Base-by-base conservation (phyloP, 2,329 filamentous ascomycete species). In the Penicillium hesseltinei region DNA sequence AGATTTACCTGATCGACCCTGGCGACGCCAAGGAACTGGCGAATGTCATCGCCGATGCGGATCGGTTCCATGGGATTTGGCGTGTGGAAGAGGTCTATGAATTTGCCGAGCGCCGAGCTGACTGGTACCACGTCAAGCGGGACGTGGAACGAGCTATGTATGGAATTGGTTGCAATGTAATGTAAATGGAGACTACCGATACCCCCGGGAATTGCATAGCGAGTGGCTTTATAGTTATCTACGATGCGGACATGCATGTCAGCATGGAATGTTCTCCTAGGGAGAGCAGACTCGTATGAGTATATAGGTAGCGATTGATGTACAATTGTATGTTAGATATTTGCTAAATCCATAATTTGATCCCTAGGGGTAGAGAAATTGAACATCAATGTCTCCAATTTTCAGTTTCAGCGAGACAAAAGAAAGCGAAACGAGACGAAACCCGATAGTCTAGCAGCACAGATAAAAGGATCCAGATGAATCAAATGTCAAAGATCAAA, bases 71-170 rank as follows among this genome's bases (percentile, higher is more conserved):
- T 27, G 94, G 94, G 13, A 90, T 99, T 48, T 97, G 97, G 70
- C 84, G 92, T 21, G 91, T 93, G 0, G 94, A 99, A 74, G 94
- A 99, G 78, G 94, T 97, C 4, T 96, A 96, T 69, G 93, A 97
- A 79, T 99, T 95, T 78, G 94, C 93, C 1, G 92, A 97, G 76
- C 81, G 94, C 64, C 81, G 94, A 65, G 92, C 92, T 49, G 94
- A 99, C 77, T 99, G 94, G 94, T 96, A 94, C 72, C 83, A 88
- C 66, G 91, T 99, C 11, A 89, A 89, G 78, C 86, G 84, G 62
- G 86, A 92, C 62, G 94, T 99, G 6, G 94, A 99, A 80, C 88
- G 90, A 76, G 92, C 92, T 60, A 97, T 99, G 92, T 97, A 97
- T 77, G 94, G 94, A 5, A 85, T 96, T 73, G 93, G 94, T 59